Conservation (phyloP, 352 stramenopile species). For the Globisporangium ultimum region DNA sequence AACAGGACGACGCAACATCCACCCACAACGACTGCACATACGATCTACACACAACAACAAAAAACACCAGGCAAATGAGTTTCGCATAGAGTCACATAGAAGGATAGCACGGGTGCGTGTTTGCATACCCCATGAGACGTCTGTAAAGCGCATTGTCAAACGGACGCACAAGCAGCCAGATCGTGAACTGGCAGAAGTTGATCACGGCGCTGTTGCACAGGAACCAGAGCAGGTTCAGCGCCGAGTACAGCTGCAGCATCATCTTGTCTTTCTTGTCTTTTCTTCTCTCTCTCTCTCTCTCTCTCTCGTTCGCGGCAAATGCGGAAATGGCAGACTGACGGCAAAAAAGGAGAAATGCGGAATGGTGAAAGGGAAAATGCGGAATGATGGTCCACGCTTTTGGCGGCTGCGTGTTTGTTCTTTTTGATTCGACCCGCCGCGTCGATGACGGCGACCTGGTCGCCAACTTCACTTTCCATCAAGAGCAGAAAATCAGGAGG, state of each 20-base stretch:
- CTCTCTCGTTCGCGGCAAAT: slow-evolving; percentile 1
- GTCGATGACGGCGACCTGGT: slow-evolving; percentile 5
- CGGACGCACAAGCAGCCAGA: slow-evolving; percentile 82
- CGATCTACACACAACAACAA: slow-evolving; percentile 26
- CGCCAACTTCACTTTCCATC: slow-evolving; percentile 6
- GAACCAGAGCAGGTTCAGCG: slow-evolving; percentile 80
- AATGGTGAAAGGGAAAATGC: neutral
- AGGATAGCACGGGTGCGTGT: neutral
- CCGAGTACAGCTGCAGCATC: slow-evolving; percentile 70
- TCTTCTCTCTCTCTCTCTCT: neutral
- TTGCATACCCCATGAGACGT: slow-evolving; percentile 55
- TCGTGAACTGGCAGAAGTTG: slow-evolving; percentile 75
- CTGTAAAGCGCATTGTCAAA: slow-evolving; percentile 84
- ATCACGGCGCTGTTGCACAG: slow-evolving; percentile 79
- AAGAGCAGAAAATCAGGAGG: neutral
- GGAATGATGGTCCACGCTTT: neutral
- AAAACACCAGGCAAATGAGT: slow-evolving; percentile 1
- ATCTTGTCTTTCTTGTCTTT: slow-evolving; percentile 15
- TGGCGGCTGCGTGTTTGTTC: neutral
- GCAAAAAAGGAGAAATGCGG: neutral
- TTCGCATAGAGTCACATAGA: neutral
- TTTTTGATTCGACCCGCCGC: slow-evolving; percentile 3
- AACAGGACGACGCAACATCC: slow-evolving; percentile 80
- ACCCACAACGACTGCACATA: slow-evolving; percentile 79
- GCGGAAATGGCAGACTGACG: neutral